Evolutionary conservation across 305 asterid species (phyloP).

Genomic region (Striga hermonthica): DNA sequence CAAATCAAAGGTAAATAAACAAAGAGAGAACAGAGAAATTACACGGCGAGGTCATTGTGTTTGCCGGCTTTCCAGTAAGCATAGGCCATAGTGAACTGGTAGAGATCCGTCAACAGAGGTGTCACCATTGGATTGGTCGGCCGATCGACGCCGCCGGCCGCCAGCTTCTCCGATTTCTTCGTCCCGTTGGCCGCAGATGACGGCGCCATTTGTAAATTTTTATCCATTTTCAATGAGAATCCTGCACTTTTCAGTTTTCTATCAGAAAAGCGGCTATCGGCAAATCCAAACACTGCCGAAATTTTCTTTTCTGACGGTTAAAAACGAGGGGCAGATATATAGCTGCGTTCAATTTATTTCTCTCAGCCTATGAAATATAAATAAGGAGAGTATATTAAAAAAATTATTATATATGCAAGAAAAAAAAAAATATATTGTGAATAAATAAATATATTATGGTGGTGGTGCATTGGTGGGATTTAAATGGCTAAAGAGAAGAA

Average conservation of each 20-base stretch:
- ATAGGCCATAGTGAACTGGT: constrained; percentile 97
- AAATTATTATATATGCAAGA: no score
- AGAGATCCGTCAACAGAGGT: constrained; percentile 95
- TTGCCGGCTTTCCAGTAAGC: constrained; percentile 98
- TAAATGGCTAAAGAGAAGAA: no score
- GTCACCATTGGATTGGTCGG: constrained; percentile 99
- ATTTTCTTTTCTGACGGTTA: background rate
- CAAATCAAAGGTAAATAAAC: background rate
- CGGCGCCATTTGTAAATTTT: constrained; percentile 24
- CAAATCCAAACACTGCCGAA: constrained; percentile 4
- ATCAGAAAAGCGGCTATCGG: background rate
- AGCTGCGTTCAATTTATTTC: background rate
- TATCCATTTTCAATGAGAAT: constrained; percentile 7
- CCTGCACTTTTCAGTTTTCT: background rate
- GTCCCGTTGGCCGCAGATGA: constrained; percentile 44
- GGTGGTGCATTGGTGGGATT: no score
- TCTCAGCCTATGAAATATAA: background rate
- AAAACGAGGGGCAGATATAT: background rate
- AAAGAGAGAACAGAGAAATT: constrained; percentile 13
- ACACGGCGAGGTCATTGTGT: constrained; percentile 92
- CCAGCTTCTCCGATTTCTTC: constrained; percentile 25
- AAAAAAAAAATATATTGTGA: no score
- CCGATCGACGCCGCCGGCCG: constrained; percentile 39
- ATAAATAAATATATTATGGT: no score
- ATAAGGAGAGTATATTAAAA: no score